Base-by-base conservation (phyloP, 148 eudicot genomes). In the Camellia japonica region DNA sequence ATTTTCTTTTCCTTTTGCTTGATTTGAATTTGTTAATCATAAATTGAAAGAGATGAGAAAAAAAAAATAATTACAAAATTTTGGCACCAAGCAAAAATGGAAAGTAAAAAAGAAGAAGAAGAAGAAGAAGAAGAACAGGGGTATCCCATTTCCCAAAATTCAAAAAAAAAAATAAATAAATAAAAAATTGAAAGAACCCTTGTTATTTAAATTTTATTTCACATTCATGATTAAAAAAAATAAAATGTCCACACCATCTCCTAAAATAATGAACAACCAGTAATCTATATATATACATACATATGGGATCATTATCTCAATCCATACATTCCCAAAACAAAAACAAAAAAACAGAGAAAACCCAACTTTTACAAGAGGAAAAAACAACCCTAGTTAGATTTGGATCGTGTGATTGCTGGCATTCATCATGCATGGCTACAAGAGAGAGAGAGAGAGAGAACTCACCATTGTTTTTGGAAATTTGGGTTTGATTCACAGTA, bases 381-480 rank as follows among this genome's bases (percentile, higher is more conserved):
- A 68, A 20, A 18, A 0, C 47, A 69, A 18, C 74, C 20, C 9
- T 16, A 46, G 59, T 43, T 55, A 20, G 19, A 65, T 55, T 68
- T 60, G 19, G 68, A 62, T 42, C 7, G 12, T 51, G 41, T 7
- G 59, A 77, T 41, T 18, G 23, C 38, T 30, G 38, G 38, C 38
- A 30, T 30, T 30, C 38, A 30, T 30, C 38, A 62, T 78, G 77
- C 83, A 67, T 77, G 69, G 46, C 68, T 46, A 19, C 19, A n/a
- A 59, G 62, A 87, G 56, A 46, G 58, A 12, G 15, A 23, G 30
- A 66, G 30, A 67, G 1, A 77, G 11, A 51, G 12, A 47, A 18
- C 81, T 76, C 42, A 87, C 91, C 89, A 76, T 81, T 75, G 47
- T 49, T 30, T 30, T 65, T 51, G 47, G 84, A 59, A 76, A 60